Percentiles rank a stretch among this genome's conserved stretches.
These are phyloP conservation scores for Phaeosphaeriaceae sp. DNA, from an alignment of 2,329 filamentous ascomycete species.

Conservation along the genomic window DNA sequence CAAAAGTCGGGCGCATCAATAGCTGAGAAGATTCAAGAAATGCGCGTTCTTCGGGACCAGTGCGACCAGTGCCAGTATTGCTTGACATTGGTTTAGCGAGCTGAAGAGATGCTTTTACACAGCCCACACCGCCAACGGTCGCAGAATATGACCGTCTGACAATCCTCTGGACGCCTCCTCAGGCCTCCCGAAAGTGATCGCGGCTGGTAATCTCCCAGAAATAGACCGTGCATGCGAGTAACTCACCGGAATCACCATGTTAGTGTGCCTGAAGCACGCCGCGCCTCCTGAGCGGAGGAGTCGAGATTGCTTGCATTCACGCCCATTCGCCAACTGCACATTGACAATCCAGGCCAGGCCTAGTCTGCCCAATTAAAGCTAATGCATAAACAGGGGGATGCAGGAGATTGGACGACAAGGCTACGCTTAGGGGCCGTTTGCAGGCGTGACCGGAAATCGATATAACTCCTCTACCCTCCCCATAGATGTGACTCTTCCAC, in stretches of 20 bases:
- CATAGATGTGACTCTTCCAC: conserved; percentile 13
- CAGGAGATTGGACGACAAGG: conserved; percentile 19
- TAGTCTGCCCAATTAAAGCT: conserved; percentile 11
- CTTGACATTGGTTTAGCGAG: neutral
- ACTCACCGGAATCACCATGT: conserved; percentile 14
- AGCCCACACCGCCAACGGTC: neutral
- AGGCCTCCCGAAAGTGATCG: conserved; percentile 9
- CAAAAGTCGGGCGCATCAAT: neutral
- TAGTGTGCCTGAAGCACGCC: conserved; percentile 20
- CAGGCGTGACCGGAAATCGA: conserved; percentile 22
- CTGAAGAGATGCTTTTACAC: neutral
- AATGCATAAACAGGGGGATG: conserved; percentile 30
- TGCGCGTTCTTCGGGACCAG: no score
- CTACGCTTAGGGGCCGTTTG: conserved; percentile 10
- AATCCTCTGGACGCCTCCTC: neutral
- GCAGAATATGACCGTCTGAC: conserved; percentile 5
- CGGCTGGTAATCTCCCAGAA: conserved; percentile 14
- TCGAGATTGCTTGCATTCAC: conserved; percentile 13
- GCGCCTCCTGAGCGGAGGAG: conserved; percentile 13
- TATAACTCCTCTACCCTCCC: conserved; percentile 29
- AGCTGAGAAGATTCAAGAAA: no score
- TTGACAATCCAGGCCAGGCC: conserved; percentile 1
- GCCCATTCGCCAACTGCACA: conserved; percentile 16
- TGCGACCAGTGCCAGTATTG: no score
- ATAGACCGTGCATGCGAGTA: conserved; percentile 12